Base-by-base conservation (phyloP, 1,284 basidiomycete genomes). In the Blastosporella zonata region DNA sequence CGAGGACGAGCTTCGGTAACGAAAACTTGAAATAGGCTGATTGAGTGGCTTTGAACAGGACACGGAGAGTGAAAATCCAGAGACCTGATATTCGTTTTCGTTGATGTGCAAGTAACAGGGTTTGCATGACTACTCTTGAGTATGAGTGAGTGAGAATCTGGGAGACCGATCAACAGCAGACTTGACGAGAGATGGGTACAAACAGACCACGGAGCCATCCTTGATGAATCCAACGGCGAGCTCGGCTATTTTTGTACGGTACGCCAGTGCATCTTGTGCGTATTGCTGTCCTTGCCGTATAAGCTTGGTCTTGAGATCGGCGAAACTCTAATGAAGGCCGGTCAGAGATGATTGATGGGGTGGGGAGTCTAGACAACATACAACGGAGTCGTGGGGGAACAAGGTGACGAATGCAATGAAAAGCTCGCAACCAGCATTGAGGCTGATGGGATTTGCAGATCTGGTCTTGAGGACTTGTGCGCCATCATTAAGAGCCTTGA, bases 141-240 rank as follows among this genome's bases (percentile, higher is more conserved):
- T 94, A 93, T 18, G 90, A 92, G 69, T 98, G 96, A 2, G 93
- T 97, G 52, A 98, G 78, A 62, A 97, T 94, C 91, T 94, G 25
- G 50, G 49, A 40, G 47, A 33, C 36, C 47, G 27, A 37, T 52
- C 15, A 36, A 33, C 29, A 35, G 38, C 38, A 39, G 25, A 45
- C 35, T 21, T 34, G 20, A 43, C 13, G 39, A n/a, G 45, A 13
- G 43, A 18, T 39, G 22, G 28, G n/a, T 31, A 34, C 39, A 48
- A 43, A 71, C 84, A 60, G 66, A 91, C 93, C 57, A 95, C 87
- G 28, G 89, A 90, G 63, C 93, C 93, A 62, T 98, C 96, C 64
- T 91, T 87, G 64, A 98, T 90, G 70, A 98, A 98, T 41, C 87
- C 89, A 46, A 93, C 79, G 18, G 90, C 84, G n/a, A 94, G 77